Percentiles rank a stretch among this genome's conserved stretches.
Evolutionary conservation across 495 filamentous ascomycete genomes (phyloP).

Genomic region (Penicillium manginii): DNA sequence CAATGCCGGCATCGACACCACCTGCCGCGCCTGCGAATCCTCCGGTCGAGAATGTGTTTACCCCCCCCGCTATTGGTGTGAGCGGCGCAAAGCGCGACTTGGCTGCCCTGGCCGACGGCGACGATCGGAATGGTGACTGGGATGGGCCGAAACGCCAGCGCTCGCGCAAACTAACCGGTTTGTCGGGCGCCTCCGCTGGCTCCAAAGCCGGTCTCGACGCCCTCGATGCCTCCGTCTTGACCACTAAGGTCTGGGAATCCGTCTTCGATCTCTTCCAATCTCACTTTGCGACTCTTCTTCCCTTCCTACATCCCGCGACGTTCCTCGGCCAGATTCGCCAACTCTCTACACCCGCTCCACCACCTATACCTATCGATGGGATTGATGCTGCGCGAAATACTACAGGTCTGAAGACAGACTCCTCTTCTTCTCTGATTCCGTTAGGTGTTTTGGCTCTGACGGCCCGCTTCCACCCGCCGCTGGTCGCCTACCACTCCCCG

Average conservation of each 20-base stretch:
- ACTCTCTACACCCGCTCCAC: slow-evolving; percentile 37
- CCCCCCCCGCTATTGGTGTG: slow-evolving; percentile 63
- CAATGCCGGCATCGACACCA: slow-evolving; percentile 74
- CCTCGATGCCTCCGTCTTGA: slow-evolving; percentile 59
- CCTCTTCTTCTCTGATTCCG: slow-evolving; percentile 64
- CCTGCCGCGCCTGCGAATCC: slow-evolving; percentile 77
- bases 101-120: slow-evolving; percentile 48
- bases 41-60: slow-evolving; percentile 79
- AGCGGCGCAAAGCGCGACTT: slow-evolving; percentile 61
- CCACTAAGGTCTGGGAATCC: slow-evolving; percentile 68
- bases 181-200: slow-evolving; percentile 37
- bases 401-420: slow-evolving; percentile 44
- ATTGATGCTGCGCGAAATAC: slow-evolving; percentile 31
- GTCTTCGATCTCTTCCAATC: slow-evolving; percentile 80
- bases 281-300: slow-evolving; percentile 80
- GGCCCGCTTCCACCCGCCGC: slow-evolving; percentile 71
- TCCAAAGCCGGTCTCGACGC: slow-evolving; percentile 42
- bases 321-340: slow-evolving; percentile 64
- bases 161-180: slow-evolving; percentile 52
- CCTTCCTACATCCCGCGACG: slow-evolving; percentile 79
- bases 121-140: slow-evolving; percentile 60
- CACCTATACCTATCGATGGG: slow-evolving; percentile 24
- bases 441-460: slow-evolving; percentile 80
- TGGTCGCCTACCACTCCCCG: slow-evolving; percentile 68
- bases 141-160: slow-evolving; percentile 64